phyloP scores from a whole-genome alignment of 139 green algal genomes.

The Auxenochlorella pyrenoidosa region DNA sequence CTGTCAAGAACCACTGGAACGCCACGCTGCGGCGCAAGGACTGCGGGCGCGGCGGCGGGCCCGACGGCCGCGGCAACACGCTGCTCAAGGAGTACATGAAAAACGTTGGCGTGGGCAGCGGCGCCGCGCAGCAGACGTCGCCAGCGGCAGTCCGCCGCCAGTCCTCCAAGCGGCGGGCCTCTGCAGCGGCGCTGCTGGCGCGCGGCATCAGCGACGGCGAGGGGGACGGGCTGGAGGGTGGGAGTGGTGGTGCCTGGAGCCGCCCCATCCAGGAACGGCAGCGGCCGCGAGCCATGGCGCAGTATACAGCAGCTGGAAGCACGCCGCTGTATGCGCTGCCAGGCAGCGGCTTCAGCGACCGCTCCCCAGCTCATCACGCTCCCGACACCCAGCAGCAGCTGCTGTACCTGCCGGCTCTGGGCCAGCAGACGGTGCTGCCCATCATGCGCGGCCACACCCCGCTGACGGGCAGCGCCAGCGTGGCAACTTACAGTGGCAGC shows the following conservation, averaged over 20 bases:
- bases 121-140: background rate
- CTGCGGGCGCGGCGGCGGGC: background rate
- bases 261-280: too few species aligned
- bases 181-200: conserved; percentile 4
- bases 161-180: background rate
- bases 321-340: background rate
- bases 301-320: background rate
- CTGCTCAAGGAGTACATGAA: conserved; percentile 53
- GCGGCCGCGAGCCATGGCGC: background rate
- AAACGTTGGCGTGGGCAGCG: background rate
- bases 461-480: background rate
- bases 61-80: conserved; percentile 20
- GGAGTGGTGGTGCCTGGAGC: background rate
- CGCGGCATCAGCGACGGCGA: background rate
- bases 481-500: background rate
- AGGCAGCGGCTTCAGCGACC: background rate
- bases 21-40: conserved; percentile 63
- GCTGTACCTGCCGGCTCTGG: conserved; percentile 7
- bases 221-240: background rate
- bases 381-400: conserved; percentile 27
- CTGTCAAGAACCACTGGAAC: conserved; percentile 91
- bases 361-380: background rate
- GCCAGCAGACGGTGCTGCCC: background rate
- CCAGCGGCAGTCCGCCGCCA: background rate
- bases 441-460: background rate